A percentile compares a stretch with the other conserved stretches of the same genome.
Conservation (phyloP, 2,329 filamentous ascomycete genomes). For the Paramyrothecium roridum region DNA sequence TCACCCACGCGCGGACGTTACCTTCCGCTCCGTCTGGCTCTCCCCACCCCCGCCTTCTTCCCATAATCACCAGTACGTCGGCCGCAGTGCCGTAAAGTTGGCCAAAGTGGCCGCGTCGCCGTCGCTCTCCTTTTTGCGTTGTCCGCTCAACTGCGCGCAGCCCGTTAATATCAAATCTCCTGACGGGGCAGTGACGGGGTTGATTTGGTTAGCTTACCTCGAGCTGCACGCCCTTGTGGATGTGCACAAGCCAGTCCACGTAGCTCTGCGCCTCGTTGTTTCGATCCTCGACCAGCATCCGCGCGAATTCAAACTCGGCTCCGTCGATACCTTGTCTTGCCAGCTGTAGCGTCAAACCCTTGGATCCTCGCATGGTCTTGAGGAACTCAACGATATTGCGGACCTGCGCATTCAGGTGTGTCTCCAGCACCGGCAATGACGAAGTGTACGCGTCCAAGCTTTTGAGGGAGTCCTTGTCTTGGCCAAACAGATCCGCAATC, state of each 20-base stretch:
- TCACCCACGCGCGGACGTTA: too few relatives aligned
- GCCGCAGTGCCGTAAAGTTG: constrained; percentile 57
- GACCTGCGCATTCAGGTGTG: constrained; percentile 90
- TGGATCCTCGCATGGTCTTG: constrained; percentile 74
- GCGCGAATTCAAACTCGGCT: constrained; percentile 93
- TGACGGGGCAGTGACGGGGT: too few relatives aligned
- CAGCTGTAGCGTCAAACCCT: constrained; percentile 84
- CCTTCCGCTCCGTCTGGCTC: too few relatives aligned
- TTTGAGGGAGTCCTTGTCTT: constrained; percentile 65
- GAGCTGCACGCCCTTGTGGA: constrained; percentile 89
- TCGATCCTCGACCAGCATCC: constrained; percentile 85
- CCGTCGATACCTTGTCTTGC: constrained; percentile 91
- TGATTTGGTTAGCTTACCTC: constrained; percentile 54
- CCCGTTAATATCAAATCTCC: constrained; percentile 7
- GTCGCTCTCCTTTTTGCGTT: constrained; percentile 66
- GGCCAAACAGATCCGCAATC: constrained; percentile 84
- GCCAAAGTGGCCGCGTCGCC: constrained; percentile 44
- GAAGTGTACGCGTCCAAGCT: constrained; percentile 78
- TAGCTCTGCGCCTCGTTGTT: constrained; percentile 98
- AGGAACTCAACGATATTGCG: constrained; percentile 91
- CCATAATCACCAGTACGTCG: constrained; percentile 52
- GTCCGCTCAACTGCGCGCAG: constrained; percentile 57
- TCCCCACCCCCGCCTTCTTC: neutral
- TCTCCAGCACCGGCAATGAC: constrained; percentile 78
- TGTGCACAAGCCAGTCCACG: constrained; percentile 95